Base-by-base conservation (phyloP, 2,329 filamentous ascomycete species). In the Amauroascus niger region DNA sequence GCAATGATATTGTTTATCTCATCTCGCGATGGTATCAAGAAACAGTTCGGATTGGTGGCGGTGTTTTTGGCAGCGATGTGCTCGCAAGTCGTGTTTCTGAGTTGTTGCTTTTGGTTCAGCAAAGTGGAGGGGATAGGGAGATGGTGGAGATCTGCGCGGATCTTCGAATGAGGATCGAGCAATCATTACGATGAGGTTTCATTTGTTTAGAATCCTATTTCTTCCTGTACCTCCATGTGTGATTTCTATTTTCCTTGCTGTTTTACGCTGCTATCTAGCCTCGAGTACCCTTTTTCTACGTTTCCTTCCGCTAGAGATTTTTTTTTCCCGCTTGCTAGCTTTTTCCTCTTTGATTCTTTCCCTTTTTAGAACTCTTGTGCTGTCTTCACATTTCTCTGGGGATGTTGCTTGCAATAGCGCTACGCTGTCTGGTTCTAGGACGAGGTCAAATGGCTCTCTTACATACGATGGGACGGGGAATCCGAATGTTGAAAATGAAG, bases 1-100 rank as follows among this genome's bases (percentile, higher is more conserved):
- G 79, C 2, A 74, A 75, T 24, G 81, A 86, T 64, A 76, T 86
- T 40, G 67, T 84, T 0, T 82, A 84, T 60, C 68, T 83, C 2
- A 72, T 82, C 3, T 71, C 77, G 54, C 71, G 74, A 53, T 88
- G 84, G 84, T 79, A 77, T 59, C 70, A 75, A 48, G 73, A 79
- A 13, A 80, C 77, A 47, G 71, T 78, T 55, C 71, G 79, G 24
- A 70, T 74, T 8, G 79, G 78, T 16, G 76, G 76, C 1, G 67
- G 73, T 6, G 65, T 80, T 9, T 84, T 83, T 61, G 82, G 82
- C 11, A 78, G 79, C 49, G 78, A 82, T 39, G 74, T 77, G 52
- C 80, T 80, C 57, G 77, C 78, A 2, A 69, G 72, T 39, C 67
- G 72, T 3, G 68, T 78, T 6, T 67, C 65, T 6, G 70, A 77